Conservation (phyloP, 306 rosid genomes). For the Arachis stenosperma region DNA sequence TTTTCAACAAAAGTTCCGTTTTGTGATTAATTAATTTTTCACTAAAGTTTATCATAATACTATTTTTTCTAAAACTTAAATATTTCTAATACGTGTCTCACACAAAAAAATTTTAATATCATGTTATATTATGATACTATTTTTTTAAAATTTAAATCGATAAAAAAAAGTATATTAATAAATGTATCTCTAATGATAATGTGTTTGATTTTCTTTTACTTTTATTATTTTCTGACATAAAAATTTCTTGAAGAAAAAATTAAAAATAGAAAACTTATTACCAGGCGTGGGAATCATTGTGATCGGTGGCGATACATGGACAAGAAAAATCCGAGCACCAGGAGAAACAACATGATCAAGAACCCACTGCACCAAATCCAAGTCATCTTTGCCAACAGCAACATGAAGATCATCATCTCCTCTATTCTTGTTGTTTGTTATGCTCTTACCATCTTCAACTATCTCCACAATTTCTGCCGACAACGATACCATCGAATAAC, state of each 20-base stretch:
- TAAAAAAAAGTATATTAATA: too few relatives aligned
- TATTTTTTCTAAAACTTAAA: too few relatives aligned
- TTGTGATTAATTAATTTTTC: too few relatives aligned
- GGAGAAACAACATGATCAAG: conserved; percentile 68
- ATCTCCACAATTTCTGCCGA: conserved; percentile 72
- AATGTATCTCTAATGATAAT: too few relatives aligned
- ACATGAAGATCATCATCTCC: conserved; percentile 66
- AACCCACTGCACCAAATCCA: conserved; percentile 74
- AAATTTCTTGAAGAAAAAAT: background rate
- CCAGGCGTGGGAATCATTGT: conserved; percentile 80
- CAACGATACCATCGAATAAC: conserved; percentile 29
- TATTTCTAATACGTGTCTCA: too few relatives aligned
- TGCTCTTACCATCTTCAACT: conserved; percentile 52
- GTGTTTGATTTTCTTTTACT: too few relatives aligned
- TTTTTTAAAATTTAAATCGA: too few relatives aligned
- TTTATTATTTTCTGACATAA: too few relatives aligned
- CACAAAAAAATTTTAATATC: too few relatives aligned
- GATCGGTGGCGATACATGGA: conserved; percentile 73
- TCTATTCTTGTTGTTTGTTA: conserved; percentile 33
- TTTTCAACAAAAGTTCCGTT: background rate
- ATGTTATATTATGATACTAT: too few relatives aligned
- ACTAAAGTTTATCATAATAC: too few relatives aligned
- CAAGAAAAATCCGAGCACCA: conserved; percentile 63
- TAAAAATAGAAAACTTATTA: conserved; percentile 19
- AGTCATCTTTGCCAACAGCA: conserved; percentile 74